phyloP scores from a whole-genome alignment of 1,284 basidiomycete species.

The Fomitopsis pinicola region DNA sequence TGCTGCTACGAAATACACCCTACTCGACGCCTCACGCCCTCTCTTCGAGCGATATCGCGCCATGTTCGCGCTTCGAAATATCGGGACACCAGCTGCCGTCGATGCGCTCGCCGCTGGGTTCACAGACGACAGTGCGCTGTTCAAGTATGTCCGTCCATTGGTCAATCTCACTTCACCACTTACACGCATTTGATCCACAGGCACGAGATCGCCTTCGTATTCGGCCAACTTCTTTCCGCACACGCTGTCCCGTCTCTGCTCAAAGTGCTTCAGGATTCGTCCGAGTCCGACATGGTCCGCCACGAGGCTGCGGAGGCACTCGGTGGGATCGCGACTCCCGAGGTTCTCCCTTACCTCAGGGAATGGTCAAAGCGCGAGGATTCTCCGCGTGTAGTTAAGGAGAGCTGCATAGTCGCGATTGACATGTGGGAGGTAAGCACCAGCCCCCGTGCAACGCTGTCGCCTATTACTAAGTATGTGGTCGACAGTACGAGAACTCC shows the following conservation, averaged over 20 bases:
- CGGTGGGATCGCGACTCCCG: conserved; percentile 92
- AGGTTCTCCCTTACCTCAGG: conserved; percentile 81
- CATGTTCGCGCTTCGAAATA: conserved; percentile 96
- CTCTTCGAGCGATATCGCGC: conserved; percentile 96
- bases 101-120: conserved; percentile 91
- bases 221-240: conserved; percentile 91
- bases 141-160: conserved; percentile 60
- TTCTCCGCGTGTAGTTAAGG: conserved; percentile 86
- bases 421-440: conserved; percentile 90
- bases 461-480: neutral
- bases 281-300: conserved; percentile 95
- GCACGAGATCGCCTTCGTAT: conserved; percentile 97
- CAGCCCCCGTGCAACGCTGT: conserved; percentile 3
- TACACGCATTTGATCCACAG: conserved; percentile 35
- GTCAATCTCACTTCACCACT: neutral
- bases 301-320: conserved; percentile 99
- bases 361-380: conserved; percentile 81
- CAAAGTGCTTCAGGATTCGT: conserved; percentile 65
- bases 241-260: conserved; percentile 88
- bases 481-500: conserved; percentile 80
- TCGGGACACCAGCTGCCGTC: conserved; percentile 78
- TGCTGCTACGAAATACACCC: conserved; percentile 51
- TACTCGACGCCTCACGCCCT: conserved; percentile 69
- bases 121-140: conserved; percentile 80
- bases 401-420: conserved; percentile 95